Percentiles rank a stretch among this genome's conserved stretches.
Evolutionary conservation across 495 filamentous ascomycete species (phyloP).

Genomic region (Barbatosphaeria neglecta): DNA sequence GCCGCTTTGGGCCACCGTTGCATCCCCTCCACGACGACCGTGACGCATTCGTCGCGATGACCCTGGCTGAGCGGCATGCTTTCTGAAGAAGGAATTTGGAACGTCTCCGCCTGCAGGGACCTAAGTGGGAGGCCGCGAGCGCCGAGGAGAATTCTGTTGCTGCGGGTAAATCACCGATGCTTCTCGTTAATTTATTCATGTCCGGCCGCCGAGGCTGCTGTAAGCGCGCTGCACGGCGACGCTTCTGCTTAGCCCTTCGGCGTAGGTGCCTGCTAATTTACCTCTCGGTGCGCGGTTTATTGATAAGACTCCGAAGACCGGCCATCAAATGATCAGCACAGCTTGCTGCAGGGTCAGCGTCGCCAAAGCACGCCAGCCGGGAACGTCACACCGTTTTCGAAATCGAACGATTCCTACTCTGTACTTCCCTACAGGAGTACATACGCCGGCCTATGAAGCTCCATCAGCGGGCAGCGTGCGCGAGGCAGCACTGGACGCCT

Average conservation of each 20-base stretch:
- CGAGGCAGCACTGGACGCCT: no score
- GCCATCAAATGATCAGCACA: neutral
- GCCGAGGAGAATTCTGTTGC: neutral
- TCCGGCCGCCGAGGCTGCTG: neutral
- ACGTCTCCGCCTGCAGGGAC: no score
- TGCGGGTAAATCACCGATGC: neutral
- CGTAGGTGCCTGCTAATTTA: neutral
- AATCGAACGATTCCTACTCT: neutral
- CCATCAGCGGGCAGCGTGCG: no score
- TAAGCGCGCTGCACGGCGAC: neutral
- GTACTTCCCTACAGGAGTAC: neutral
- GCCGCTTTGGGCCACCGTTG: no score
- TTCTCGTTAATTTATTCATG: neutral
- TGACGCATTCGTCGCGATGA: no score
- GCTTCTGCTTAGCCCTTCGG: neutral
- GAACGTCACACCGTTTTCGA: neutral
- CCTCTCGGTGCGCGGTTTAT: no score
- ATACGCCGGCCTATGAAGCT: no score
- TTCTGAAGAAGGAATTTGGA: no score
- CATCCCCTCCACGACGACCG: no score
- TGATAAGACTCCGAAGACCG: neutral
- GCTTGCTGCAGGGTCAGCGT: neutral
- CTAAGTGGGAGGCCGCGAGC: no score
- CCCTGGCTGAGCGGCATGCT: no score
- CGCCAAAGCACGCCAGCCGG: neutral